These are phyloP conservation scores for Sporisorium exsertum DNA, from an alignment of 1,284 basidiomycete species.

Conservation along the genomic window DNA sequence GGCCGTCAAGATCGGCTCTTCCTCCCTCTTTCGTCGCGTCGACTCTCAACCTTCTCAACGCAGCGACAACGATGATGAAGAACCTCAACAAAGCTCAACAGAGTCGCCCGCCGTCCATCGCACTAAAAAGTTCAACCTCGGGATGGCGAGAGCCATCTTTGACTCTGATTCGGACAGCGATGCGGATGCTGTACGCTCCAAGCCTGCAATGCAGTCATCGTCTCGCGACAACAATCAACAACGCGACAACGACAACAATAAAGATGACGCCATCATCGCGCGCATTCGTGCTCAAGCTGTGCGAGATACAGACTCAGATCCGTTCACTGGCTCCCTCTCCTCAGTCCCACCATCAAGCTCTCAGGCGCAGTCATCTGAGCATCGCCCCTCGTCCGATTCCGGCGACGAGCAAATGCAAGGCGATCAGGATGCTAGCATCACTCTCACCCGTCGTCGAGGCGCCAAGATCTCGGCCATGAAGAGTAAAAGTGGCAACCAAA, in stretches of 20 bases:
- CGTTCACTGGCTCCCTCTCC: conserved; percentile 39
- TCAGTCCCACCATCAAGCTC: conserved; percentile 32
- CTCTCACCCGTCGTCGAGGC: conserved; percentile 26
- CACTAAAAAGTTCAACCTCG: conserved; percentile 32
- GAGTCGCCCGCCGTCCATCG: conserved; percentile 24
- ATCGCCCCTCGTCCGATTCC: conserved; percentile 5
- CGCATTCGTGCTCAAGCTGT: conserved; percentile 30
- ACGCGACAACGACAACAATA: conserved; percentile 7
- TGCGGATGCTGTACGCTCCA: neutral
- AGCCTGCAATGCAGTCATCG: neutral
- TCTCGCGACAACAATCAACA: neutral
- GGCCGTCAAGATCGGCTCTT: conserved; percentile 22
- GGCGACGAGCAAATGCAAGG: conserved; percentile 10
- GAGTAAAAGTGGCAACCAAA: conserved; percentile 16
- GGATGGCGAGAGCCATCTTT: conserved; percentile 35
- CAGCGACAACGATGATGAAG: conserved; percentile 10
- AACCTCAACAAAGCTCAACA: neutral
- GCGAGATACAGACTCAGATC: conserved; percentile 29
- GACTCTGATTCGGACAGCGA: conserved; percentile 44
- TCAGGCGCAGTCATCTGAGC: conserved; percentile 19
- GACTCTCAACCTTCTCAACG: conserved; percentile 34
- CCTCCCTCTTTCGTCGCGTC: conserved; percentile 32
- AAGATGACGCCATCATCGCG: conserved; percentile 34
- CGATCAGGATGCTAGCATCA: conserved; percentile 15
- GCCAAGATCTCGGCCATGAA: conserved; percentile 44